Conservation (phyloP, 768 basidiomycete species). For the Phlebiopsis gigantea region DNA sequence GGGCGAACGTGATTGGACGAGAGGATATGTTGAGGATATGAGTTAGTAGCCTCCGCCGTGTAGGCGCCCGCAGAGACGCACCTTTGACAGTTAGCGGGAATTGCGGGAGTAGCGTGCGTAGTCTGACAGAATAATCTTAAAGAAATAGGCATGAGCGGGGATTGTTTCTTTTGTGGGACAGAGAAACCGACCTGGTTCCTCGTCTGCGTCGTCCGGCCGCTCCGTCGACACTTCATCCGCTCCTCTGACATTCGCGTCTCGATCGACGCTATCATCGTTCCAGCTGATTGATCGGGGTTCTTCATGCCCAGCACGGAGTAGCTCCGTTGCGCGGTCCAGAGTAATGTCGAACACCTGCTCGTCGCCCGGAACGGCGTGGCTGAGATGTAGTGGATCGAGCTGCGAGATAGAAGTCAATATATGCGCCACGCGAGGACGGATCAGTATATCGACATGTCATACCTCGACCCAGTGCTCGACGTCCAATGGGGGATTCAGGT, state of each 20-base stretch:
- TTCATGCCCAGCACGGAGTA: slow-evolving; percentile 27
- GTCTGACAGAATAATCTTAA: slow-evolving; percentile 30
- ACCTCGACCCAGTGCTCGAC: slow-evolving; percentile 53
- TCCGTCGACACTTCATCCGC: no score
- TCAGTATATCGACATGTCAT: slow-evolving; percentile 8
- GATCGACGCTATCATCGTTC: slow-evolving; percentile 2
- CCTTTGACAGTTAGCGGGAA: slow-evolving; percentile 43
- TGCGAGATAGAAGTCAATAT: slow-evolving; percentile 15
- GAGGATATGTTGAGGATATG: background rate
- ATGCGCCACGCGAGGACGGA: background rate
- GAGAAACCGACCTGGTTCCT: slow-evolving; percentile 10
- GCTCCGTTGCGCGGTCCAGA: slow-evolving; percentile 36
- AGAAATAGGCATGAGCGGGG: no score
- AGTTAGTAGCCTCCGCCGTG: no score
- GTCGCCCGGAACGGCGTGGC: slow-evolving; percentile 35
- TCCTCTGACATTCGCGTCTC: background rate
- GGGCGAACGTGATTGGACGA: background rate
- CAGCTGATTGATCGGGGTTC: slow-evolving; percentile 11
- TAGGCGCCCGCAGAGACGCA: slow-evolving; percentile 8
- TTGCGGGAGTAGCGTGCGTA: slow-evolving; percentile 33
- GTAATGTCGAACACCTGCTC: slow-evolving; percentile 48
- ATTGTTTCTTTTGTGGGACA: background rate
- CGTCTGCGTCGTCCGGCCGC: background rate
- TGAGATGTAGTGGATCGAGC: slow-evolving; percentile 38
- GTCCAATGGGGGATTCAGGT: slow-evolving; percentile 35